Base-by-base conservation (phyloP, 352 stramenopile genomes). In the Globisporangium iwayamae region DNA sequence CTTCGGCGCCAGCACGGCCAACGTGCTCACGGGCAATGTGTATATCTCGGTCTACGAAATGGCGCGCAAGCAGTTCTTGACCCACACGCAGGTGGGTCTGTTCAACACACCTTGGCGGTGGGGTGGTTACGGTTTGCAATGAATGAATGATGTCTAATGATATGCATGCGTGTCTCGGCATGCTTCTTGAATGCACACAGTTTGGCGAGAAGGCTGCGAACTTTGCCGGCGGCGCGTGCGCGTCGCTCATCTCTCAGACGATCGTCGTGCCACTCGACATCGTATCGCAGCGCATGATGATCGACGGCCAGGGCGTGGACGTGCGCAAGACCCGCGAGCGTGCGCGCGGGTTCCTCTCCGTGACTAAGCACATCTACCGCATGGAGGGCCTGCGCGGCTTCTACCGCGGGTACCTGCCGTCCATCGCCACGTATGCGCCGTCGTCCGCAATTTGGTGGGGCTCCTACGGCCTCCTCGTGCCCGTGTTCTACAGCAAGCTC, bases 21-120 rank as follows among this genome's bases (percentile, higher is more conserved):
- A 94, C 65, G 83, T 96, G 25, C 58, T 94, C 50, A 93, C 83
- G 4, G 89, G 89, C 22, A 95, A 96, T 62, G 62, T 96, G n/a
- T 96, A 96, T 73, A 95, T 96, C 45, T 93, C 82, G 16, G 73
- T 96, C 25, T 96, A 96, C 63, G 89, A 96, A 58, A 82, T 93
- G 54, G 79, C 83, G 38, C 83, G 86, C 61, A 90, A 94, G 64
- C 62, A 86, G 9, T 85, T 83, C 30, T 68, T 87, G 43, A 73
- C 89, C 45, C 67, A 80, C 61, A 83, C 80, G 11, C 75, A 74
- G 55, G 78, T 90, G 63, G 9, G 61, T 45, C 41, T 32, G 18
- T 58, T 58, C 20, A 58, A 46, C 52, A 58, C 43, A 46, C 25
- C 25, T 48, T 48, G 20, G 43, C 16, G 16, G 18, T 3, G 18